Evolutionary conservation across 495 filamentous ascomycete species (phyloP), one percentile per base, ranked within the genome.

Genomic region (Lophium mytilinum): DNA sequence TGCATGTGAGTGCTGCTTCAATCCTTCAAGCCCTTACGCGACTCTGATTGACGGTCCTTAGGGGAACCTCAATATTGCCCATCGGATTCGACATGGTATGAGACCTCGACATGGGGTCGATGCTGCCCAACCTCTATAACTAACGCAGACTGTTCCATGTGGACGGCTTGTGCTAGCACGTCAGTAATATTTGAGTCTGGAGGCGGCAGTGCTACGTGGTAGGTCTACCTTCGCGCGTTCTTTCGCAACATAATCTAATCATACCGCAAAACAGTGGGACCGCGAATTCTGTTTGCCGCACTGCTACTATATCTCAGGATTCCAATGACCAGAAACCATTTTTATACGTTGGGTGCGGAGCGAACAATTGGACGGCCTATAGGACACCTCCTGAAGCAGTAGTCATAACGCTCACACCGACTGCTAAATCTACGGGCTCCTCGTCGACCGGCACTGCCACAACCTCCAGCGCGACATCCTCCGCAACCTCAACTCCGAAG

Each of bases 41-140:
- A 45, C 8, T n/a, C 12, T 14, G 1, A 15, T 45, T 11, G 47
- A 17, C 21, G 21, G 3, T 34, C 1, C 42, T 15, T 9, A 36
- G 42, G 53, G 53, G 45, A 39, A 14, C 21, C 42, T 11, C 34
- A 46, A 10, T 47, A 14, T 24, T 55, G 53, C 17, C 53, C 53
- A 3, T 3, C 40, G 42, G 36, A 30, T 35, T 47, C 40, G 40
- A 48, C 42, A 14, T 55, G 53, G 53, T 47, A 35, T 36, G 39
- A 55, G 24, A 55, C 53, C 17, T 46, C 40, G 15, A 55, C 53
- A 9, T 55, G 53, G 53, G 53, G 41, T 14, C 14, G 53, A 55
- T 55, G 53, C 45, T 55, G 53, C 47, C 40, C 53, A 37, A 46
- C 41, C 17, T 24, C 40, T 17, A 19, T 30, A 10, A 11, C 53